Evolutionary conservation across 441 rosid species (phyloP).

Genomic region (Populus trichocarpa): DNA sequence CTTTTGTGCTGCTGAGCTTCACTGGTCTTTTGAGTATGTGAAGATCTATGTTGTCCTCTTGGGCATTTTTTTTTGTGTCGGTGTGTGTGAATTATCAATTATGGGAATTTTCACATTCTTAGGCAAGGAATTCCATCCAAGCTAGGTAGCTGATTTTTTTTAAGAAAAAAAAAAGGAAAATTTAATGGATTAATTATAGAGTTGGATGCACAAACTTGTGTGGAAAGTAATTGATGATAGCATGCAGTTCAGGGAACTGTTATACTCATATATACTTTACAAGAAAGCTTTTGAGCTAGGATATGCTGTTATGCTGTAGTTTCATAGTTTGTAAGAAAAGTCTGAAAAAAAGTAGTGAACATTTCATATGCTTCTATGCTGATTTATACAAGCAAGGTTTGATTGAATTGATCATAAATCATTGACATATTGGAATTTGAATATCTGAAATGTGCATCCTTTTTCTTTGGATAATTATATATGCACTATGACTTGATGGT

Average conservation of each 20-base stretch:
- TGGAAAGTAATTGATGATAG: neutral
- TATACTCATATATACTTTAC: neutral
- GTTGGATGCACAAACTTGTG: neutral
- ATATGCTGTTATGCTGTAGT: neutral
- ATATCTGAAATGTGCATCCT: neutral
- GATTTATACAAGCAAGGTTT: neutral
- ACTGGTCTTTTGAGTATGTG: neutral
- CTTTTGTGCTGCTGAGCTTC: neutral
- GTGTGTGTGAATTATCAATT: neutral
- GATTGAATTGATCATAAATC: neutral
- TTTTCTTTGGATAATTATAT: neutral
- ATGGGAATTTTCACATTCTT: neutral
- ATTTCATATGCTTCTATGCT: neutral
- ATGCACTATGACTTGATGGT: neutral
- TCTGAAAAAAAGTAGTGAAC: neutral
- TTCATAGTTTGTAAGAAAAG: neutral
- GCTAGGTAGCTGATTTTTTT: neutral
- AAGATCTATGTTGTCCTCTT: neutral
- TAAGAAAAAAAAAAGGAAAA: too few relatives aligned
- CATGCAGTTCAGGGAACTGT: neutral
- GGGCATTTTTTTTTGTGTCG: neutral
- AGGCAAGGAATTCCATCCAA: neutral
- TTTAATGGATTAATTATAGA: neutral
- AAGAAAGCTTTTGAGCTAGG: neutral
- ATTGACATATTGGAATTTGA: neutral